A percentile compares a stretch with the other conserved stretches of the same genome.
These are phyloP conservation scores for Protomyces lactucae-debilis DNA, from an alignment of 1,139 yeast genomes.

Conservation along the genomic window DNA sequence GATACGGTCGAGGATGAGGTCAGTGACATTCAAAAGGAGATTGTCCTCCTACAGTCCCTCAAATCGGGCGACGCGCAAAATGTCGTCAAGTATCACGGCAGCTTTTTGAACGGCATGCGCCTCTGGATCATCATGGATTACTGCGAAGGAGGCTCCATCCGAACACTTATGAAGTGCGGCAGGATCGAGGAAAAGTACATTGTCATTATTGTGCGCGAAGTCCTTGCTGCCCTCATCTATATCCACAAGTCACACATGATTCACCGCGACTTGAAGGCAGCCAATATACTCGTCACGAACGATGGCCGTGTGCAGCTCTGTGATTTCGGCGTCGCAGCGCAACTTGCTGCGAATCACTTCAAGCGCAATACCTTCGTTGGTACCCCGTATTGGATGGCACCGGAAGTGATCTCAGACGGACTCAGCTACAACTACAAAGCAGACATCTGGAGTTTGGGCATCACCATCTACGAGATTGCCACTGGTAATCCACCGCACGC, in stretches of 20 bases:
- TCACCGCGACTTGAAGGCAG: constrained; percentile 94
- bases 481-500: constrained; percentile 98
- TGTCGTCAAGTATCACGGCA: constrained; percentile 87
- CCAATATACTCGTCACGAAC: constrained; percentile 81
- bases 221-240: constrained; percentile 67
- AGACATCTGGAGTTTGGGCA: constrained; percentile 91
- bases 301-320: constrained; percentile 88
- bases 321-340: constrained; percentile 98
- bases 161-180: constrained; percentile 85
- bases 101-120: constrained; percentile 77
- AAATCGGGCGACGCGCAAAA: constrained; percentile 69
- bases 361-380: constrained; percentile 96
- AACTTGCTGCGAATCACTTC: constrained; percentile 66
- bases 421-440: constrained; percentile 74
- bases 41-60: constrained; percentile 75
- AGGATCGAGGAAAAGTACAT: constrained; percentile 78
- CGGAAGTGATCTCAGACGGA: constrained; percentile 95
- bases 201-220: constrained; percentile 75
- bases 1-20: constrained; percentile 96
- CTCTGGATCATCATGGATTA: constrained; percentile 97
- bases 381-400: constrained; percentile 99
- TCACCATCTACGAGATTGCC: constrained; percentile 87
- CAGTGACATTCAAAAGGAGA: constrained; percentile 88
- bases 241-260: constrained; percentile 89
- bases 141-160: constrained; percentile 93